These are phyloP conservation scores for Diutina pseudorugosa DNA, from an alignment of 1,139 yeast genomes.

Conservation along the genomic window DNA sequence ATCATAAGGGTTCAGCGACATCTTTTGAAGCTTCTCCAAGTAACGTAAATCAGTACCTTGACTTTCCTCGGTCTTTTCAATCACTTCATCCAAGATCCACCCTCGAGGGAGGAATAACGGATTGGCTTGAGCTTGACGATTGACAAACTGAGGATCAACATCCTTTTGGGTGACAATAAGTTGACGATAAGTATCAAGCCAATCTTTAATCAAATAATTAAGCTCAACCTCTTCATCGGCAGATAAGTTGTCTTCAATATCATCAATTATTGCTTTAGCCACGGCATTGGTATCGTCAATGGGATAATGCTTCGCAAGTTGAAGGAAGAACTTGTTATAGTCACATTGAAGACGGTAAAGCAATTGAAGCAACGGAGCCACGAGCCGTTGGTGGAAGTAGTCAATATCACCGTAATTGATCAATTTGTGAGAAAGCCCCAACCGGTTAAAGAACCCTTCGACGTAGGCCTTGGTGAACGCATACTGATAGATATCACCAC, in stretches of 20 bases:
- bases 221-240: conserved; percentile 22
- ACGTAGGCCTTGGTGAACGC: conserved; percentile 51
- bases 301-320: conserved; percentile 15
- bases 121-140: conserved; percentile 26
- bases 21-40: conserved; percentile 42
- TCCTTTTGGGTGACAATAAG: conserved; percentile 21
- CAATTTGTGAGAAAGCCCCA: conserved; percentile 43
- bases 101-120: conserved; percentile 78
- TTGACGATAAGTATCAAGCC: conserved; percentile 28
- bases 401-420: conserved; percentile 26
- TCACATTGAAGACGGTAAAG: conserved; percentile 56
- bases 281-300: conserved; percentile 13
- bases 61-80: conserved; percentile 31
- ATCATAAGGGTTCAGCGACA: conserved; percentile 57
- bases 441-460: conserved; percentile 46
- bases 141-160: conserved; percentile 20
- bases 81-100: conserved; percentile 82
- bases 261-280: conserved; percentile 21
- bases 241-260: conserved; percentile 11
- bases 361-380: conserved; percentile 53
- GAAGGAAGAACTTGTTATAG: conserved; percentile 66
- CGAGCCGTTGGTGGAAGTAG: conserved; percentile 28
- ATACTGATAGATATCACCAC: conserved; percentile 54
- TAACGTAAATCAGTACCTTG: conserved; percentile 24
- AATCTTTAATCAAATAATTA: conserved; percentile 17